These are phyloP conservation scores for Fusarium buharicum DNA, from an alignment of 2,329 filamentous ascomycete species.

Conservation along the genomic window DNA sequence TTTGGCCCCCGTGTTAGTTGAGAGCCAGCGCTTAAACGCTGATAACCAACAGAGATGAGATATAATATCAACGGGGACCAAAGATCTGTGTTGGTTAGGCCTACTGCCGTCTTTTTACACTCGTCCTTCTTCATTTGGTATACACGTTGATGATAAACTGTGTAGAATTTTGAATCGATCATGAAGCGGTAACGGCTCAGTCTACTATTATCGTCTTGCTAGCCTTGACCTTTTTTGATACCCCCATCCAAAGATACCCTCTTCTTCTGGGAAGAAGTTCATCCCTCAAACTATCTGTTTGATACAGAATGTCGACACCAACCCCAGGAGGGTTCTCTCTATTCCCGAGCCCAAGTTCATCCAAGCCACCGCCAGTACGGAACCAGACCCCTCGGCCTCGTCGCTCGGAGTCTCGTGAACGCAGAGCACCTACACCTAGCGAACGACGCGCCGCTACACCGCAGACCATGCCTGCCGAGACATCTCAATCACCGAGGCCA, in stretches of 20 bases:
- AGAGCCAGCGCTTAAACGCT: constrained; percentile 34
- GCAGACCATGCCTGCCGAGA: constrained; percentile 30
- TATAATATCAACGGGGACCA: constrained; percentile 29
- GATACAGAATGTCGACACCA: constrained; percentile 54
- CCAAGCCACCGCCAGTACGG: constrained; percentile 48
- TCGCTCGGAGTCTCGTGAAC: constrained; percentile 53
- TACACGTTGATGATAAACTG: not conserved
- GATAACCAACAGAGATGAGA: not conserved
- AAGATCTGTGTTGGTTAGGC: not conserved
- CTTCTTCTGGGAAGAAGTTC: constrained; percentile 45
- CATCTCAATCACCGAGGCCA: constrained; percentile 41
- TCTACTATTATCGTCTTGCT: constrained; percentile 14
- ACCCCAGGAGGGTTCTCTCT: constrained; percentile 65
- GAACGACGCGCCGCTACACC: constrained; percentile 45
- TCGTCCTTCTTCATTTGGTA: not conserved
- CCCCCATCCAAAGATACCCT: constrained; percentile 15
- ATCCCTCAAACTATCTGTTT: constrained; percentile 24
- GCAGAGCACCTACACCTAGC: constrained; percentile 52
- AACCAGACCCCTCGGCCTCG: constrained; percentile 56
- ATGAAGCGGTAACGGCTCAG: constrained; percentile 45
- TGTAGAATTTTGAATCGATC: constrained; percentile 1
- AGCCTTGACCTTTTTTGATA: constrained; percentile 30
- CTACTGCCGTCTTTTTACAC: constrained; percentile 8
- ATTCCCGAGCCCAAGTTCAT: constrained; percentile 62
- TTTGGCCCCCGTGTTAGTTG: constrained; percentile 33